A percentile compares a stretch with the other conserved stretches of the same genome.
These are phyloP conservation scores for Termitomyces sp. DNA, from an alignment of 768 basidiomycete species.

Conservation along the genomic window DNA sequence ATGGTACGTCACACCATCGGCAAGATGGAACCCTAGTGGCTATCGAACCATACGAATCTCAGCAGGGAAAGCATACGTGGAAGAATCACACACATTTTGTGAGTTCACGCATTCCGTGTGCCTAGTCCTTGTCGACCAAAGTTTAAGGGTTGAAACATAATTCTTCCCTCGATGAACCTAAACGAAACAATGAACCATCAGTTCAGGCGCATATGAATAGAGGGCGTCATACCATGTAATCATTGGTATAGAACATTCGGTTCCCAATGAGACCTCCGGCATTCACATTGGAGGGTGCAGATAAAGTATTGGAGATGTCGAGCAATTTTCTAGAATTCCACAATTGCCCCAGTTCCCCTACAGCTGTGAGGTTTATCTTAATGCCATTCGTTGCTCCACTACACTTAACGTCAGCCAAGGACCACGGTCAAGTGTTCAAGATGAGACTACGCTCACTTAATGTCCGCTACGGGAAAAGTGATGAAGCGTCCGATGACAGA, in stretches of 20 bases:
- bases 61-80: background rate
- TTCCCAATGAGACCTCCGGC: constrained; percentile 51
- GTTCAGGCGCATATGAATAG: background rate
- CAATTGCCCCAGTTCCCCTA: constrained; percentile 12
- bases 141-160: constrained; percentile 59
- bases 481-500: constrained; percentile 60
- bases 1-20: constrained; percentile 60
- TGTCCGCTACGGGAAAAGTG: constrained; percentile 53
- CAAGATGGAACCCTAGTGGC: constrained; percentile 69
- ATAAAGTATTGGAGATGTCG: constrained; percentile 34
- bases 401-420: background rate
- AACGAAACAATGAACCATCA: background rate
- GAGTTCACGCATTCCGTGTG: constrained; percentile 63
- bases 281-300: constrained; percentile 41
- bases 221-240: constrained; percentile 52
- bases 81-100: constrained; percentile 42
- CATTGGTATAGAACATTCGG: constrained; percentile 60
- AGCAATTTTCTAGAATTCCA: constrained; percentile 24
- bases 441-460: constrained; percentile 37
- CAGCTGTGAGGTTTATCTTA: constrained; percentile 46
- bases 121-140: constrained; percentile 54
- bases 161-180: constrained; percentile 59
- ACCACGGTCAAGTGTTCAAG: constrained; percentile 19
- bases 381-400: constrained; percentile 52
- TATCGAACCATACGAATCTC: constrained; percentile 15